A percentile compares a stretch with the other conserved stretches of the same genome.
phyloP scores from a whole-genome alignment of 2,329 filamentous ascomycete species.

The Colletotrichum lindemuthianum region DNA sequence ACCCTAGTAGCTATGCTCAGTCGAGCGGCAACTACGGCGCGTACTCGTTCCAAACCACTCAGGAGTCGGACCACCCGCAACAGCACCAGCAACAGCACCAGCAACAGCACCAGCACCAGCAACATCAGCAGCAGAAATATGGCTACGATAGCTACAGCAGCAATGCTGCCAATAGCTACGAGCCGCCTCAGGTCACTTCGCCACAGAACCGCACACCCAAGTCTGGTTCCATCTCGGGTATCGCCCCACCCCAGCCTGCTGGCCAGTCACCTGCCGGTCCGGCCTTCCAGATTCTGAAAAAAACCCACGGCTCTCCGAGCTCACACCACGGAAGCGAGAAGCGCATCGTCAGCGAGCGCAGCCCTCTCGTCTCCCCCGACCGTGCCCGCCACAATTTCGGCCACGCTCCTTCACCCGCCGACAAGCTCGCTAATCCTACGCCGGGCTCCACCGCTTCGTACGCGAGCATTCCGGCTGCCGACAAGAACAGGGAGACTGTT shows the following conservation, averaged over 20 bases:
- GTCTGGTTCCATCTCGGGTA: slow-evolving; percentile 47
- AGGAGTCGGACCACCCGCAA: slow-evolving; percentile 33
- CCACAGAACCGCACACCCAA: slow-evolving; percentile 55
- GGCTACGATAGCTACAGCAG: slow-evolving; percentile 38
- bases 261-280: slow-evolving; percentile 46
- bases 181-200: slow-evolving; percentile 54
- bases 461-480: slow-evolving; percentile 35
- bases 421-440: slow-evolving; percentile 34
- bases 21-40: slow-evolving; percentile 37
- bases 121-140: slow-evolving; percentile 26
- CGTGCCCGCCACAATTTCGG: slow-evolving; percentile 49
- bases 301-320: slow-evolving; percentile 50
- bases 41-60: slow-evolving; percentile 35
- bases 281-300: slow-evolving; percentile 62
- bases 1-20: slow-evolving; percentile 38
- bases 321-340: slow-evolving; percentile 53
- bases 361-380: slow-evolving; percentile 57
- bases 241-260: slow-evolving; percentile 40
- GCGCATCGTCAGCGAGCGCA: slow-evolving; percentile 53
- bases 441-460: slow-evolving; percentile 37
- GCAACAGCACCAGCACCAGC: slow-evolving; percentile 24
- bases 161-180: slow-evolving; percentile 44
- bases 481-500: slow-evolving; percentile 70
- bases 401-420: slow-evolving; percentile 45
- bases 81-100: slow-evolving; percentile 37